These are phyloP conservation scores for Coemansia sp. DNA, from an alignment of 192 early-diverging fungal species.

Conservation along the genomic window DNA sequence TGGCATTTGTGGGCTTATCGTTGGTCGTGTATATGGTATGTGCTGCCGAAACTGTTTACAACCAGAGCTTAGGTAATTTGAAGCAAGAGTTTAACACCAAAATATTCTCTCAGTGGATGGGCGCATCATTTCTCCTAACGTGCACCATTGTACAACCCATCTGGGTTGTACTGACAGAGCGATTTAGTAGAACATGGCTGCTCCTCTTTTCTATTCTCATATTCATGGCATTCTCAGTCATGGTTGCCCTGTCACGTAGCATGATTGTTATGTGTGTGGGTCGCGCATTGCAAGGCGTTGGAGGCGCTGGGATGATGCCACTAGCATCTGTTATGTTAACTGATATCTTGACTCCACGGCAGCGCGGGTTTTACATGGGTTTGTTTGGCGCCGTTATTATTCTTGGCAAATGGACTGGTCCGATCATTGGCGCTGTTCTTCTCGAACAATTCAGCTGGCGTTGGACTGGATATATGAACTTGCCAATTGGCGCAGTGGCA, in stretches of 20 bases:
- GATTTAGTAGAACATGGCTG: slow-evolving; percentile 59
- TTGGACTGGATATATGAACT: slow-evolving; percentile 80
- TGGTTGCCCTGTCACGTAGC: slow-evolving; percentile 42
- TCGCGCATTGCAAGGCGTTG: slow-evolving; percentile 73
- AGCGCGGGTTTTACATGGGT: slow-evolving; percentile 75
- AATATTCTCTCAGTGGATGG: slow-evolving; percentile 80
- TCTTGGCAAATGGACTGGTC: slow-evolving; percentile 66
- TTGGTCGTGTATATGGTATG: slow-evolving; percentile 71
- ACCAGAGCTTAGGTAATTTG: slow-evolving; percentile 72
- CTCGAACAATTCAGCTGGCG: slow-evolving; percentile 62
- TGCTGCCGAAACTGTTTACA: slow-evolving; percentile 81
- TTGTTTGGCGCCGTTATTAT: slow-evolving; percentile 64
- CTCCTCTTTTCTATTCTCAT: slow-evolving; percentile 41
- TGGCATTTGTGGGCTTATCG: slow-evolving; percentile 49
- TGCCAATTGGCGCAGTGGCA: slow-evolving; percentile 64
- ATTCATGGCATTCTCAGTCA: slow-evolving; percentile 54
- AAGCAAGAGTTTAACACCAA: slow-evolving; percentile 67
- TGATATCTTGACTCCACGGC: slow-evolving; percentile 68
- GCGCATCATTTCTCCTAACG: slow-evolving; percentile 70
- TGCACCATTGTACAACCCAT: slow-evolving; percentile 72
- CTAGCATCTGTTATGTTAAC: slow-evolving; percentile 73
- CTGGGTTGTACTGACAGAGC: slow-evolving; percentile 86
- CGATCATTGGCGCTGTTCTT: slow-evolving; percentile 73
- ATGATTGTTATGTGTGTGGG: slow-evolving; percentile 65
- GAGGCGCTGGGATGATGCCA: slow-evolving; percentile 69